phyloP scores from a whole-genome alignment of 2,329 filamentous ascomycete genomes.

The Verticillium alfalfae region DNA sequence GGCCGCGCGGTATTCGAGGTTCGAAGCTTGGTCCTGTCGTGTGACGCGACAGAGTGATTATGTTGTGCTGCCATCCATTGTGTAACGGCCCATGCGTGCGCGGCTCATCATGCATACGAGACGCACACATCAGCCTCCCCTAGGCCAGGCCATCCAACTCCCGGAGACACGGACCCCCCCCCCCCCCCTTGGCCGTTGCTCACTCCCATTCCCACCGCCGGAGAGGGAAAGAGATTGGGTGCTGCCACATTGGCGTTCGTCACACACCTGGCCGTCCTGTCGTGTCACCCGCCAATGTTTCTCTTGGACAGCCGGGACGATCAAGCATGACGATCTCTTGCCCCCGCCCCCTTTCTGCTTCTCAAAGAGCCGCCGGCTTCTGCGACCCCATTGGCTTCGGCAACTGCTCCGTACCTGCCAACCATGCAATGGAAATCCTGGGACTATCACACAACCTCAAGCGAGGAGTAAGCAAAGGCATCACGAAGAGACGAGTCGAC shows the following conservation, averaged over 20 bases:
- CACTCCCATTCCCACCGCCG: not conserved
- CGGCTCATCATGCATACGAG: too few relatives aligned
- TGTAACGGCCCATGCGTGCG: too few relatives aligned
- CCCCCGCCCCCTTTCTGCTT: not conserved
- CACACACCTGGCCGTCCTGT: not conserved
- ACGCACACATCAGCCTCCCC: too few relatives aligned
- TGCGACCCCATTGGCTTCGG: not conserved
- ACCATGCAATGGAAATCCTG: not conserved
- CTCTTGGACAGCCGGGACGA: not conserved
- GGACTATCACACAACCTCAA: not conserved
- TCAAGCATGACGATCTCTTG: not conserved
- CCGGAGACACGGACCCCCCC: not conserved
- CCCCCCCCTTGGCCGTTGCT: not conserved
- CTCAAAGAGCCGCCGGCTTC: not conserved
- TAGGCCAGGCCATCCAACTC: not conserved
- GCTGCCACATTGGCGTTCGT: not conserved
- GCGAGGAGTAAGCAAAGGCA: not conserved
- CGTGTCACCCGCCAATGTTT: not conserved
- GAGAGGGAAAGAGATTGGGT: not conserved
- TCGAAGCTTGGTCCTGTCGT: not conserved
- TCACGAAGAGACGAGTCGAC: not conserved
- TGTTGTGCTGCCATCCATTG: not conserved
- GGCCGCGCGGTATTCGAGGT: not conserved
- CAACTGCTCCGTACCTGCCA: not conserved
- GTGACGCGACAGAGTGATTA: not conserved